Evolutionary conservation across 192 early-diverging fungal genomes (phyloP).

Genomic region (Coemansia sp.): DNA sequence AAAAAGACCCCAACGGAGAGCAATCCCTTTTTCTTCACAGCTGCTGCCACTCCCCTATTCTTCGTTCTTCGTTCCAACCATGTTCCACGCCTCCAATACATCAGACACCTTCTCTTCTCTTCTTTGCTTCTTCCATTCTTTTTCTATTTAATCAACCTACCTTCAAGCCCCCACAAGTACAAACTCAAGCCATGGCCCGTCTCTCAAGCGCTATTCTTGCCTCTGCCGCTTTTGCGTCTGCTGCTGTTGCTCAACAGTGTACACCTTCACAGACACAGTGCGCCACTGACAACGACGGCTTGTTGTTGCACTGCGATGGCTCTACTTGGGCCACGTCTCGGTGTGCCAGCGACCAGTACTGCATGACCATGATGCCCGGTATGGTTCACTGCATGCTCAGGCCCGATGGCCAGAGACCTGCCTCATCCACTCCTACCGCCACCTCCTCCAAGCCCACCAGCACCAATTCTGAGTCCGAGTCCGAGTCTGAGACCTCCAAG

Average conservation of each 20-base stretch:
- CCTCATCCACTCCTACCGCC: not conserved
- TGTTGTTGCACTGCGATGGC: constrained; percentile 23
- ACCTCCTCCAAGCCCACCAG: not conserved
- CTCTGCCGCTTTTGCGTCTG: constrained; percentile 12
- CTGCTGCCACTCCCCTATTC: not conserved
- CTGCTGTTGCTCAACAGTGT: constrained; percentile 23
- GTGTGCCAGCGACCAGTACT: constrained; percentile 28
- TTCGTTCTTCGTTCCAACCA: constrained; percentile 13
- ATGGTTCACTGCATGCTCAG: constrained; percentile 55
- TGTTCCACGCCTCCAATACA: constrained; percentile 1
- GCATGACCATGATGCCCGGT: constrained; percentile 46
- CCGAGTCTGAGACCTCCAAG: not conserved
- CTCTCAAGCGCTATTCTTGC: constrained; percentile 15
- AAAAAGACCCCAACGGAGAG: not conserved
- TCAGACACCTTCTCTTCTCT: not conserved
- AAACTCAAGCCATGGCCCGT: constrained; percentile 18
- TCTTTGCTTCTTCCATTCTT: constrained; percentile 5
- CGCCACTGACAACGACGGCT: constrained; percentile 12
- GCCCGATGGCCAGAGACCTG: constrained; percentile 9
- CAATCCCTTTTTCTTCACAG: not conserved
- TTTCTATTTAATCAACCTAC: not conserved
- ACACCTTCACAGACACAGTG: constrained; percentile 16
- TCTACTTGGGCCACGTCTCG: constrained; percentile 20
- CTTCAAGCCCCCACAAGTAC: constrained; percentile 1
- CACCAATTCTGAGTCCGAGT: not conserved